Percentiles rank a stretch among this genome's conserved stretches.
phyloP scores from a whole-genome alignment of 495 filamentous ascomycete species.

The Penicillium soppii region DNA sequence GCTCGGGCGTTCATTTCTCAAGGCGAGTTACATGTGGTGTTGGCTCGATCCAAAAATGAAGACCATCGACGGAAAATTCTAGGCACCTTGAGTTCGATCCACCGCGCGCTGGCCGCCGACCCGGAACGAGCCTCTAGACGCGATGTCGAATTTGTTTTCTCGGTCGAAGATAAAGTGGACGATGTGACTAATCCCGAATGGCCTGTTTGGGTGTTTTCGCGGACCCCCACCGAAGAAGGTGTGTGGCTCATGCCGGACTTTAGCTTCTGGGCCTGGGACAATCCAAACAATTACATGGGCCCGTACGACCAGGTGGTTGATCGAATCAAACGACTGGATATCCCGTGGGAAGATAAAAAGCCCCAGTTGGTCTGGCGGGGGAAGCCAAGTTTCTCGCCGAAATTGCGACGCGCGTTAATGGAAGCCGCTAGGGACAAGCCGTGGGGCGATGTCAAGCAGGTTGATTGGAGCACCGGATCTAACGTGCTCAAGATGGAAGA shows the following conservation, averaged over 20 bases:
- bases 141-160: constrained; percentile 63
- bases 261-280: constrained; percentile 71
- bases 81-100: constrained; percentile 45
- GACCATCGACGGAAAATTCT: constrained; percentile 46
- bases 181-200: constrained; percentile 46
- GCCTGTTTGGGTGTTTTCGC: constrained; percentile 53
- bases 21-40: constrained; percentile 40
- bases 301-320: constrained; percentile 59
- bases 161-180: constrained; percentile 50
- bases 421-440: constrained; percentile 45
- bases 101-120: constrained; percentile 43
- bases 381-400: constrained; percentile 42
- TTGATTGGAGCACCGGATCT: constrained; percentile 43
- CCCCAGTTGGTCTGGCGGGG: constrained; percentile 70
- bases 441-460: constrained; percentile 56
- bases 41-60: constrained; percentile 32
- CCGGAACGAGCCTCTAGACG: constrained; percentile 47
- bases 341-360: constrained; percentile 50
- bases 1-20: constrained; percentile 32
- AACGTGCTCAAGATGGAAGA: constrained; percentile 52
- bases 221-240: constrained; percentile 36
- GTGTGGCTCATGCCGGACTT: constrained; percentile 79
- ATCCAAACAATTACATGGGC: constrained; percentile 57
- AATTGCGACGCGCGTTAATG: constrained; percentile 49
- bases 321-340: constrained; percentile 29